Conservation (phyloP, 148 eudicot species). For the Pharnaceum exiguum region DNA sequence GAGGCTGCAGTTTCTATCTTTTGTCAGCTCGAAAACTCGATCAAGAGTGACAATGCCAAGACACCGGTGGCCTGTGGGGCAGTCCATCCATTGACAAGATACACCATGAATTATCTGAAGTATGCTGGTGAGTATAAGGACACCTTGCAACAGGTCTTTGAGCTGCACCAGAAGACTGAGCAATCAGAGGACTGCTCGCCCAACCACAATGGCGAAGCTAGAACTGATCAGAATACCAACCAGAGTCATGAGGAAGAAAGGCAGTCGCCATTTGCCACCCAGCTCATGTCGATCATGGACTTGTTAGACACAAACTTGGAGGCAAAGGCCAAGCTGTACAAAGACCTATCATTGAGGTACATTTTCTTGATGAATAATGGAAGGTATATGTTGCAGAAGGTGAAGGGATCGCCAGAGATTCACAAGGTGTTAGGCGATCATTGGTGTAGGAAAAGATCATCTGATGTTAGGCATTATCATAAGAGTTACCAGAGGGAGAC, state of each 20-base stretch:
- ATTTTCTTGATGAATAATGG: conserved; percentile 73
- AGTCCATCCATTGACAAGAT: conserved; percentile 75
- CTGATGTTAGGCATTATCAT: conserved; percentile 33
- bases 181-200: conserved; percentile 27
- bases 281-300: conserved; percentile 53
- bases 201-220: background rate
- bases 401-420: conserved; percentile 32
- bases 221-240: background rate
- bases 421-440: conserved; percentile 32
- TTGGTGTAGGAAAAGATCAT: conserved; percentile 37
- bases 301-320: conserved; percentile 55
- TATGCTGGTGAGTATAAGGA: conserved; percentile 59
- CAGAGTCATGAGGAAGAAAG: background rate
- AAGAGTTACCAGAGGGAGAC: conserved; percentile 54
- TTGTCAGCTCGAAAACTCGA: conserved; percentile 60
- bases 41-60: conserved; percentile 54
- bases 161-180: conserved; percentile 43
- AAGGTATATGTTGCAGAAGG: conserved; percentile 39
- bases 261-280: conserved; percentile 41
- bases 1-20: conserved; percentile 59
- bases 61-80: conserved; percentile 77
- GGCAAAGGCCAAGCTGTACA: conserved; percentile 59
- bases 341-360: conserved; percentile 47
- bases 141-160: conserved; percentile 61
- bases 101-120: conserved; percentile 72